These are phyloP conservation scores for Colletotrichum acutatum DNA, from an alignment of 2,329 filamentous ascomycete genomes.

Conservation along the genomic window DNA sequence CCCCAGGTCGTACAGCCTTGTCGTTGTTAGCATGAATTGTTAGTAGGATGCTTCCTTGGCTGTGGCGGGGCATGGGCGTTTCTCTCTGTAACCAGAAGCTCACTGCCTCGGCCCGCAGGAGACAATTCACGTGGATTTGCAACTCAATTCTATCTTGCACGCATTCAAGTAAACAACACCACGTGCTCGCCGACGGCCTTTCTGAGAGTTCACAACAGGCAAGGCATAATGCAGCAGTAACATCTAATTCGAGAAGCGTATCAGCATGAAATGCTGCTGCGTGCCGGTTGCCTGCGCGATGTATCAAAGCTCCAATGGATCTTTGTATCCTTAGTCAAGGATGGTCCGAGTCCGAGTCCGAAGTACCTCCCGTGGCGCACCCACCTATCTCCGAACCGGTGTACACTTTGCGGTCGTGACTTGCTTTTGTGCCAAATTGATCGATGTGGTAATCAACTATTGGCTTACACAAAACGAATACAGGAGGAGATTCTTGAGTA, in stretches of 20 bases:
- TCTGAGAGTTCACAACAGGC: neutral
- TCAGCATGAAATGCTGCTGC: neutral
- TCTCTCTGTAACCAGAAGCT: constrained; percentile 11
- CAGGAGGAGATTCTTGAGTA: no score
- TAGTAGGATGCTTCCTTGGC: neutral
- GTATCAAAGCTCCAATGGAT: neutral
- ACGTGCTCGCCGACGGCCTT: neutral
- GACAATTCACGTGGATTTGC: constrained; percentile 11
- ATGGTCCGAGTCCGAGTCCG: neutral
- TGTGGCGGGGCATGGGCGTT: constrained; percentile 17
- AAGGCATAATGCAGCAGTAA: neutral
- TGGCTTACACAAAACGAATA: no score
- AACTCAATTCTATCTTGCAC: neutral
- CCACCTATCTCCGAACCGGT: no score
- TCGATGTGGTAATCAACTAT: no score
- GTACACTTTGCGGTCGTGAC: no score
- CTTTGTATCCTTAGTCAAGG: neutral
- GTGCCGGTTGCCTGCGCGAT: neutral
- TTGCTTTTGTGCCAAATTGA: no score
- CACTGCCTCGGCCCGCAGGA: constrained; percentile 17
- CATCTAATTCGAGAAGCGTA: neutral
- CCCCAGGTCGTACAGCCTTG: neutral
- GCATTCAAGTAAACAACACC: neutral
- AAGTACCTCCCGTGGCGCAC: neutral
- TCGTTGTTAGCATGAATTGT: constrained; percentile 3